phyloP scores from a whole-genome alignment of 345 rosid genomes.

The Lagerstroemia speciosa region DNA sequence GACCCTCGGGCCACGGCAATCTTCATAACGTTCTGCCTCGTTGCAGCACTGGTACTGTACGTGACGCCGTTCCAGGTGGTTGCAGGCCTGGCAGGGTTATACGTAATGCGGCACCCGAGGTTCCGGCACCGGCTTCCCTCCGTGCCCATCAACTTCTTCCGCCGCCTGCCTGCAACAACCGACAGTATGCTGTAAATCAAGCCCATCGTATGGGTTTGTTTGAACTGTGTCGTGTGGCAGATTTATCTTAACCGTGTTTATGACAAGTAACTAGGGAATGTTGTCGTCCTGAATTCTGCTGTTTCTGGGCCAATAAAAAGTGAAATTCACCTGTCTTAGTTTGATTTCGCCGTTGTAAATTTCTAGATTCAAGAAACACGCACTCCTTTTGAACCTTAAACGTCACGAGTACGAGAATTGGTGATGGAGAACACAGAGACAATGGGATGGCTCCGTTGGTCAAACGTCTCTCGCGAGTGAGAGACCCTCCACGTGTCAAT shows the following conservation, averaged over 20 bases:
- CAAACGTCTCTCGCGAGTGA: not conserved
- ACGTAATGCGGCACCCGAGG: conserved; percentile 81
- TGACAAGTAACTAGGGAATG: not conserved
- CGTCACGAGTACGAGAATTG: not conserved
- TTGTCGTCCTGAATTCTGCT: not conserved
- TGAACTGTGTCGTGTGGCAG: not conserved
- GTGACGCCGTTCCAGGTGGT: conserved; percentile 87
- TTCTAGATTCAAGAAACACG: too few relatives aligned
- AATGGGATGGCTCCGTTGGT: not conserved
- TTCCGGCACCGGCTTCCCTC: conserved; percentile 77
- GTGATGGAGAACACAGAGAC: not conserved
- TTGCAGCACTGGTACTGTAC: conserved; percentile 75
- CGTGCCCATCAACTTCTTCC: conserved; percentile 88
- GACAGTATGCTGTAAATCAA: conserved; percentile 68
- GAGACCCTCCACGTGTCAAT: not conserved
- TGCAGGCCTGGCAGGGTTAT: conserved; percentile 74
- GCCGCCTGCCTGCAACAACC: conserved; percentile 83
- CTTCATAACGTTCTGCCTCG: conserved; percentile 61
- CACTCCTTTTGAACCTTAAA: too few relatives aligned
- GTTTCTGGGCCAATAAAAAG: not conserved
- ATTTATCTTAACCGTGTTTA: not conserved
- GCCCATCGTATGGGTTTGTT: not conserved
- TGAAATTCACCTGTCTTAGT: too few relatives aligned
- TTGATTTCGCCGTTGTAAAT: too few relatives aligned
- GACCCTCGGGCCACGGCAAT: conserved; percentile 88